Conservation (phyloP, 257 asterid genomes). For the Jacaranda mimosifolia region DNA sequence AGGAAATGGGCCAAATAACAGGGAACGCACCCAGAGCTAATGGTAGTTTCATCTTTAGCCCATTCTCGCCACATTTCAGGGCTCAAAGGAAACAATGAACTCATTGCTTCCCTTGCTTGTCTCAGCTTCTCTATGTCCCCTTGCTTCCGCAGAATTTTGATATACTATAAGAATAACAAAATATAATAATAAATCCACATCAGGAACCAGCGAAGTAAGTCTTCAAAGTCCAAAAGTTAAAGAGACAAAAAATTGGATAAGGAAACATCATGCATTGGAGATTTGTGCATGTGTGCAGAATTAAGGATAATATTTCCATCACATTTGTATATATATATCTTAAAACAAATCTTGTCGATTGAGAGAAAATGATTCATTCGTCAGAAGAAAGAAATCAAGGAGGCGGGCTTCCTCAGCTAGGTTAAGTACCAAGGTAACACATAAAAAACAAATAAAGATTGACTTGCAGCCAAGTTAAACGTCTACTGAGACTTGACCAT, state of each 20-base stretch:
- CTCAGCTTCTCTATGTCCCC: conserved; percentile 87
- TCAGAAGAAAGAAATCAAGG: neutral
- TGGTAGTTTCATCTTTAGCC: conserved; percentile 81
- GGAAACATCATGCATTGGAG: conserved; percentile 2
- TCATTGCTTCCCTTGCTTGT: conserved; percentile 92
- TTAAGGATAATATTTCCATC: neutral
- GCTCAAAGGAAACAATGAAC: conserved; percentile 77
- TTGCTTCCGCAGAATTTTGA: conserved; percentile 81
- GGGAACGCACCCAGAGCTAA: conserved; percentile 66
- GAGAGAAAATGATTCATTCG: neutral
- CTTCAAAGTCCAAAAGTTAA: conserved; percentile 10
- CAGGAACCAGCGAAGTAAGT: conserved; percentile 11
- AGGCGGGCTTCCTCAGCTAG: neutral
- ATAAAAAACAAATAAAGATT: neutral
- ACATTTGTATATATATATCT: neutral
- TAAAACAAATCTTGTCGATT: neutral
- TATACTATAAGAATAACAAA: conserved; percentile 57
- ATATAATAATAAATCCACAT: neutral
- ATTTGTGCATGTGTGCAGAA: neutral
- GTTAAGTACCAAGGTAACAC: neutral
- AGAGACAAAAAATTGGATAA: conserved; percentile 9
- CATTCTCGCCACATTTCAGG: conserved; percentile 96
- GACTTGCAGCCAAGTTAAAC: neutral
- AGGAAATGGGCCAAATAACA: conserved; percentile 17
- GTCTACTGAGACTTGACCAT: neutral